Conservation (phyloP, 164 flowering plant genomes). For the Kalanchoe fedtschenkoi region DNA sequence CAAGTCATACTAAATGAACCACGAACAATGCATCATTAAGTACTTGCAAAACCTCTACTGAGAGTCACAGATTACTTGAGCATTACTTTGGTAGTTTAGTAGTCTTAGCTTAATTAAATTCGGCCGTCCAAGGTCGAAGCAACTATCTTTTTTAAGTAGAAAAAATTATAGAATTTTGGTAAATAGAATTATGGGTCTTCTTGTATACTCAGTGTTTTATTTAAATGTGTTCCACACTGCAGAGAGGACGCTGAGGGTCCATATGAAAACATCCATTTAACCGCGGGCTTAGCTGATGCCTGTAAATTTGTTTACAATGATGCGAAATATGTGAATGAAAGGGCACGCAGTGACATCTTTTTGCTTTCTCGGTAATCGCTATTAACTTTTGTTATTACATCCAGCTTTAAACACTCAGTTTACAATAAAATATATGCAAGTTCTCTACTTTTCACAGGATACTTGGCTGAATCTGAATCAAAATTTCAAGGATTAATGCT, state of each 20-base stretch:
- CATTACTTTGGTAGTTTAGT: neutral
- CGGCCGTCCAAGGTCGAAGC: too few relatives aligned
- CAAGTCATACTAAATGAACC: too few relatives aligned
- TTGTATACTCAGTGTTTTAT: conserved; percentile 2
- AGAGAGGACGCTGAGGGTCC: conserved; percentile 28
- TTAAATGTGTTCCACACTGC: conserved; percentile 14
- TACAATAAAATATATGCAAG: too few relatives aligned
- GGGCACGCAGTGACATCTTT: conserved; percentile 81
- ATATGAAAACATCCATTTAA: conserved; percentile 23
- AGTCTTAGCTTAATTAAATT: too few relatives aligned
- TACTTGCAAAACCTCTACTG: too few relatives aligned
- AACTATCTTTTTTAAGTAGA: too few relatives aligned
- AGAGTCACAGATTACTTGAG: neutral
- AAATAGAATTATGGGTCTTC: neutral
- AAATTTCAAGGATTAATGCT: too few relatives aligned
- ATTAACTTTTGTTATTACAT: neutral
- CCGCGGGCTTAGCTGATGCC: conserved; percentile 59
- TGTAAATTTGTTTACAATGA: conserved; percentile 74
- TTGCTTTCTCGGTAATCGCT: conserved; percentile 75
- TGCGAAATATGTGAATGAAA: conserved; percentile 88
- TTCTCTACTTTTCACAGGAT: too few relatives aligned
- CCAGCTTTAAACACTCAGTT: too few relatives aligned
- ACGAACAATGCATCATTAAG: too few relatives aligned
- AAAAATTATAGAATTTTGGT: neutral
- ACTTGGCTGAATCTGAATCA: too few relatives aligned